Percentiles rank a stretch among this genome's conserved stretches.
Evolutionary conservation across 225 moss, liverwort and hornwort species (phyloP).

Genomic region (Climacium dendroides): DNA sequence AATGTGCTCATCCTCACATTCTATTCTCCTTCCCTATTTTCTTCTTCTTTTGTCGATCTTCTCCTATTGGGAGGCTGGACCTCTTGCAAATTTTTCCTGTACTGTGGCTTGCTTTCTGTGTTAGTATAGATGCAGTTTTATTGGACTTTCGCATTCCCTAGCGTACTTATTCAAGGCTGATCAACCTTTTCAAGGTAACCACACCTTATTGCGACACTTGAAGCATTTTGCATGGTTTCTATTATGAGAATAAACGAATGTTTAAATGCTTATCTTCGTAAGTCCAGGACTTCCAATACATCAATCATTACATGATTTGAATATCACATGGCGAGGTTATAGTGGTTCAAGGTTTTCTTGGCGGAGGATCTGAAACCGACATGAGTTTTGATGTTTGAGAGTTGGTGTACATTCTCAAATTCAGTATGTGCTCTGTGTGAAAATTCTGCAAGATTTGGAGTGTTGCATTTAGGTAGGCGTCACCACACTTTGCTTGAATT

Average conservation of each 20-base stretch:
- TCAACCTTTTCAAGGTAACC: not conserved
- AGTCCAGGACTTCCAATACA: not conserved
- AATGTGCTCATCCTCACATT: not conserved
- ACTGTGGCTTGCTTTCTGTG: not conserved
- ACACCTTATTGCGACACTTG: too few relatives aligned
- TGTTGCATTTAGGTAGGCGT: not conserved
- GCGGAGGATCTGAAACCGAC: not conserved
- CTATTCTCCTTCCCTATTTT: not conserved
- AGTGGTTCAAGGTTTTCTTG: not conserved
- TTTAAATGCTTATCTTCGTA: not conserved
- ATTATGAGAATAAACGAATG: not conserved
- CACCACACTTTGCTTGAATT: not conserved
- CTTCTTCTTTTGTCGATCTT: not conserved
- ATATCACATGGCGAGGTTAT: too few relatives aligned
- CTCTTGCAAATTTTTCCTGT: not conserved
- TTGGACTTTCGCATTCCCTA: not conserved
- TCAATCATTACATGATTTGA: not conserved
- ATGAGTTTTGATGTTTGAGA: not conserved
- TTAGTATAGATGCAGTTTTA: not conserved
- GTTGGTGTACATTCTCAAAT: not conserved
- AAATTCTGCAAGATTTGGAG: not conserved
- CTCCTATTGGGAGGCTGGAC: not conserved
- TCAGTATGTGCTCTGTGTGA: not conserved
- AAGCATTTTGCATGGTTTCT: not conserved
- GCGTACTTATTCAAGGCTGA: slow-evolving; percentile 23